Percentiles rank a stretch among this genome's conserved stretches.
Evolutionary conservation across 73 alveolate genomes (phyloP).

Genomic region (Paramecium pentaurelia): DNA sequence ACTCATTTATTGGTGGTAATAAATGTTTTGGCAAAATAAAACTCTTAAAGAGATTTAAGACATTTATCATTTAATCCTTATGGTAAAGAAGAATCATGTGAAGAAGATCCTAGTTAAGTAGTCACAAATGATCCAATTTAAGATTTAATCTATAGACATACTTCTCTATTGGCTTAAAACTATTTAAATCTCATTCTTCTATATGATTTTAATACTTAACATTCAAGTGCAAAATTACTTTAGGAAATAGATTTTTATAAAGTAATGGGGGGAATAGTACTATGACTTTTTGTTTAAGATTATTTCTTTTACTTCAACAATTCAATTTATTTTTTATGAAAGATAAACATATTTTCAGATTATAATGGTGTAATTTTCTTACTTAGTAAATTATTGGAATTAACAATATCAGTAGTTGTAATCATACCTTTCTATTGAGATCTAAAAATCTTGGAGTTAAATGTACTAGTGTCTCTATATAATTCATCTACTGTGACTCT

Average conservation of each 20-base stretch:
- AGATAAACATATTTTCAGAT: not conserved
- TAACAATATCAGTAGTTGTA: not conserved
- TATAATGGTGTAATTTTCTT: not conserved
- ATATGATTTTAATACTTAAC: not conserved
- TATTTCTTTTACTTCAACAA: not conserved
- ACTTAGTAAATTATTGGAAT: not conserved
- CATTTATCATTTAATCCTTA: not conserved
- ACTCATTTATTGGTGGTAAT: not conserved
- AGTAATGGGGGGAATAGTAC: not conserved
- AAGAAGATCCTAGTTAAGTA: not conserved
- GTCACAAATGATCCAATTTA: not conserved
- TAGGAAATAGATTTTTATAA: not conserved
- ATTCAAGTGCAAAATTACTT: not conserved
- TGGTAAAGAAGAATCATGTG: not conserved
- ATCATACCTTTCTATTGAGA: not conserved
- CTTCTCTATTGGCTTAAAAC: not conserved
- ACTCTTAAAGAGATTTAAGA: not conserved
- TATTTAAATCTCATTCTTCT: not conserved
- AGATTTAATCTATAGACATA: not conserved
- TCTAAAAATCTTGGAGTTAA: not conserved
- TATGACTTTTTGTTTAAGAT: not conserved
- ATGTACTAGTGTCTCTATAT: not conserved
- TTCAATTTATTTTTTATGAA: not conserved
- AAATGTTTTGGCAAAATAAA: not conserved
- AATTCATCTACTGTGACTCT: slow-evolving; percentile 20